Base-by-base conservation (phyloP, 1,284 basidiomycete species). In the Sporisorium iseilematis-ciliati region DNA sequence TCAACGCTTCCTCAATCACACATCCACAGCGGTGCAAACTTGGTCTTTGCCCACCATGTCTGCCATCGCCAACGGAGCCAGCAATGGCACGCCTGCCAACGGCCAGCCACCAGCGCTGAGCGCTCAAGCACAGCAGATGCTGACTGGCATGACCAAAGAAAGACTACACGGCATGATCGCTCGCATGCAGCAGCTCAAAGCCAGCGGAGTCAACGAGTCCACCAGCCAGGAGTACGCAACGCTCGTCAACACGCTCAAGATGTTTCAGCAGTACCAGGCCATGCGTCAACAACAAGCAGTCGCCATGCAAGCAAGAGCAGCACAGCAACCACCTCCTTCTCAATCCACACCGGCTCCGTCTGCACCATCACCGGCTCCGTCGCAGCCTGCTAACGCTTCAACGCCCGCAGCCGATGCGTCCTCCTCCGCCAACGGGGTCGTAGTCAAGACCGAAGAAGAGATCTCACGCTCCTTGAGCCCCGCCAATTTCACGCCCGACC, bases 401-500 rank as follows among this genome's bases (percentile, higher is more conserved):
- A 64, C 72, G 20, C 57, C 60, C 8, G 50, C 60, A 8, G 57
- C 69, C 3, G 61, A 61, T 46, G 61, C 63, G 8, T 55, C 58
- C 5, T 38, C 64, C 1, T 46, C 62, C 41, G 40, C 71, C 62
- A 60, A 72, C 58, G 72, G 75, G 35, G 45, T 67, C 48, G 41
- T 62, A 7, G 66, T 69, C 58, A 75, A 76, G 65, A 57, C 71
- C 63, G 61, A 72, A 35, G 65, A 65, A 57, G 57, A 66, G 50
- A 53, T 68, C 35, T 26, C 66, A n/a, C 65, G 68, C 14, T 69
- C 75, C 20, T 56, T 67, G 66, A 73, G 75, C 45, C 72, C 77
- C 4, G 71, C 77, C 57, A 77, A 77, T 23, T 83, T 98, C 86
- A 92, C 92, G 0, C 67, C 74, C 1, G 92, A 93, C 58, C 95